Evolutionary conservation across 192 early-diverging fungal genomes (phyloP), one percentile per base, ranked within the genome.

Genomic region (Linnemannia exigua): DNA sequence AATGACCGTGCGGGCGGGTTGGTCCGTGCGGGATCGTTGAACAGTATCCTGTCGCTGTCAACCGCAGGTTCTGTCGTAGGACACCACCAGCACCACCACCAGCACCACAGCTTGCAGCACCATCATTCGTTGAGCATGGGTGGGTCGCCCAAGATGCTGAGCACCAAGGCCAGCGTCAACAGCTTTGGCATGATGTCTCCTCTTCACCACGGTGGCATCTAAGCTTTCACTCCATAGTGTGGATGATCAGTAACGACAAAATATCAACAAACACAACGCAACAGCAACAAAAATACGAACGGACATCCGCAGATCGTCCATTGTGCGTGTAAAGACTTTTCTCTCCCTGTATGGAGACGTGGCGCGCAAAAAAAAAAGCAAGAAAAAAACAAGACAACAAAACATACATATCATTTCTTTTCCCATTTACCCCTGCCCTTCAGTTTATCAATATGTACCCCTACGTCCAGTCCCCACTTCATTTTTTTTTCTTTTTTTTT

Each of bases 11-110:
- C 73, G 3, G 70, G 67, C 1, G 80, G 80, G 25, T 20, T 82
- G 66, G 74, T 58, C 17, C 54, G 81, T 20, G 81, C 81, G 5
- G 81, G 81, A 33, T 83, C 81, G 41, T 31, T 83, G 20, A 83
- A 83, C 46, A 83, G 81, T 50, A 83, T 83, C 20, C 67, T 83
- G 22, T 83, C 81, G 4, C 50, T 83, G 5, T 83, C 81, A 16
- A 83, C 81, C 2, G 81, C 81, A 0, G 75, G 81, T 9, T 69
- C 76, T 9, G 44, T 47, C 37, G 6, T 36, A 22, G 74, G 74
- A 22, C 79, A 58, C 38, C 3, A 31, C 58, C 81, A 77, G 28
- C 75, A 58, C 22, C 72, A 83, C 17, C 63, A 83, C 54, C 81
- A 83, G 46, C 75, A 54, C 58, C 61, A 77, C 33, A 76, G 74